Conservation (phyloP, 805 yeast species). For the Candida schatavii region DNA sequence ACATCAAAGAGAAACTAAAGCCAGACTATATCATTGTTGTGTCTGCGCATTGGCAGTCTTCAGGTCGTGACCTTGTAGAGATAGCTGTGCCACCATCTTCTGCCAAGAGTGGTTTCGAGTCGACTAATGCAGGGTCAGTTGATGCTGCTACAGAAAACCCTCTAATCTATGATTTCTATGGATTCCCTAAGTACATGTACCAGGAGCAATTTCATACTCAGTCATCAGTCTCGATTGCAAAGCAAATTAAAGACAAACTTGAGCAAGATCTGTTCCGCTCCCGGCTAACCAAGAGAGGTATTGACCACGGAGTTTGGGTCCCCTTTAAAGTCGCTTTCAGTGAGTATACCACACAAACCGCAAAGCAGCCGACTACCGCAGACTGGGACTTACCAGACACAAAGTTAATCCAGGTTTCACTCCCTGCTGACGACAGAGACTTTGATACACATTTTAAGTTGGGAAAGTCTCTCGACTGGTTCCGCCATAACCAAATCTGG, state of each 20-base stretch:
- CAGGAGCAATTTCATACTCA: slow-evolving; percentile 56
- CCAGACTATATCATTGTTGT: slow-evolving; percentile 67
- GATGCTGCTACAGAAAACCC: slow-evolving; percentile 40
- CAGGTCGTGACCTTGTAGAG: slow-evolving; percentile 40
- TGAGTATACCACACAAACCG: slow-evolving; percentile 26
- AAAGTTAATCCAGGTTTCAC: slow-evolving; percentile 51
- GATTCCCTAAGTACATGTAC: slow-evolving; percentile 67
- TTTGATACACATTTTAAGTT: slow-evolving; percentile 47
- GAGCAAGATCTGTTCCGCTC: slow-evolving; percentile 41
- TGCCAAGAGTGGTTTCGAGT: background rate
- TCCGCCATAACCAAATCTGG: slow-evolving; percentile 43
- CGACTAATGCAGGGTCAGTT: background rate
- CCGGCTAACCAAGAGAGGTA: slow-evolving; percentile 52
- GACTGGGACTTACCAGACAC: slow-evolving; percentile 42
- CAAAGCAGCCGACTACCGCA: slow-evolving; percentile 26
- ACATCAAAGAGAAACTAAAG: slow-evolving; percentile 46
- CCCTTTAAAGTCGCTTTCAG: slow-evolving; percentile 70
- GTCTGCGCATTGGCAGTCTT: slow-evolving; percentile 78
- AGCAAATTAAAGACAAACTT: slow-evolving; percentile 42
- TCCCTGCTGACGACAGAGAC: slow-evolving; percentile 37
- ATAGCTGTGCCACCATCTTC: slow-evolving; percentile 40
- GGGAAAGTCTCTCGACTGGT: slow-evolving; percentile 52
- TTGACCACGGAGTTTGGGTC: slow-evolving; percentile 85
- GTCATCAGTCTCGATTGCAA: slow-evolving; percentile 42
- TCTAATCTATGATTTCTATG: slow-evolving; percentile 71